Evolutionary conservation across 2,329 filamentous ascomycete genomes (phyloP).

Genomic region (Paramyrothecium sp.): DNA sequence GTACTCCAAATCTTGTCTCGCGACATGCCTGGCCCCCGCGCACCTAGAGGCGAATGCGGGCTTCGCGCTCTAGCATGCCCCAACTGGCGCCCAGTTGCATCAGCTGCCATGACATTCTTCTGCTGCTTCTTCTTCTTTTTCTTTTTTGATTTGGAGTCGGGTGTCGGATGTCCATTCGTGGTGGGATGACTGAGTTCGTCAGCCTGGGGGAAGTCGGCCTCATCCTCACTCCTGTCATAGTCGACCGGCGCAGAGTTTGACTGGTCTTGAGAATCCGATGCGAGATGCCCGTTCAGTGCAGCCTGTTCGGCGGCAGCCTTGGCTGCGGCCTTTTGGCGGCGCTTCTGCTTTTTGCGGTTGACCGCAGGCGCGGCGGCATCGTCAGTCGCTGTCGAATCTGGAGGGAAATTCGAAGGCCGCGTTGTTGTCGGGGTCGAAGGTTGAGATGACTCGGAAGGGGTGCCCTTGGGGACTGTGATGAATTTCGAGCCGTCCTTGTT

Average conservation of each 20-base stretch:
- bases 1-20: slow-evolving; percentile 97
- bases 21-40: slow-evolving; percentile 46
- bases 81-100: not conserved
- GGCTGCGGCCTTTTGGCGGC: slow-evolving; percentile 80
- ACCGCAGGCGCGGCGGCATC: slow-evolving; percentile 49
- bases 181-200: slow-evolving; percentile 19
- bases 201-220: slow-evolving; percentile 40
- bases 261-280: slow-evolving; percentile 19
- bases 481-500: slow-evolving; percentile 70
- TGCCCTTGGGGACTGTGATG: slow-evolving; percentile 61
- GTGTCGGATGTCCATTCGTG: slow-evolving; percentile 25
- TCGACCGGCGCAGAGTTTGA: slow-evolving; percentile 28
- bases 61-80: not conserved
- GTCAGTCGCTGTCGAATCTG: slow-evolving; percentile 20
- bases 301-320: slow-evolving; percentile 51
- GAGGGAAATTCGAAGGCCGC: slow-evolving; percentile 30
- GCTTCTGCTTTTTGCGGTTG: slow-evolving; percentile 95
- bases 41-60: slow-evolving; percentile 26
- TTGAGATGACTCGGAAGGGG: slow-evolving; percentile 51
- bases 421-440: slow-evolving; percentile 49
- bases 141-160: slow-evolving; percentile 52
- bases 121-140: slow-evolving; percentile 73
- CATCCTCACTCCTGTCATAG: slow-evolving; percentile 58
- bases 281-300: slow-evolving; percentile 37
- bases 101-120: slow-evolving; percentile 32